These are phyloP conservation scores for Globisporangium rhizosaccharum DNA, from an alignment of 352 stramenopile species.

Conservation along the genomic window DNA sequence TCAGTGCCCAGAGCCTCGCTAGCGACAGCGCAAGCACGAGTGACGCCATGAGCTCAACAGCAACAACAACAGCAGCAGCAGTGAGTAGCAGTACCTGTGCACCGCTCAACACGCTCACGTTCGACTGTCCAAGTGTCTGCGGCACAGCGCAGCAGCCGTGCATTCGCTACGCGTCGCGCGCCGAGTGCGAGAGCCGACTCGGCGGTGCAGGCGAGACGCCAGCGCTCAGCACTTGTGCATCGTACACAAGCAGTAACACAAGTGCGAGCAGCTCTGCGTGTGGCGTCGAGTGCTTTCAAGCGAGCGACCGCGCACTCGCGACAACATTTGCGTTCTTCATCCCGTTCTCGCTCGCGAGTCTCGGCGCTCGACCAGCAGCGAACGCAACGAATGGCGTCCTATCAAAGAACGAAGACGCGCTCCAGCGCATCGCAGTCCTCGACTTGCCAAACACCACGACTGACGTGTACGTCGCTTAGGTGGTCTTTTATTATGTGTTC, in stretches of 20 bases:
- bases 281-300: constrained; percentile 13
- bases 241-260: neutral
- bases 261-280: constrained; percentile 2
- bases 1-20: neutral
- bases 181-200: neutral
- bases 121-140: constrained; percentile 7
- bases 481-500: no score
- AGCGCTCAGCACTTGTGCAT: constrained; percentile 7
- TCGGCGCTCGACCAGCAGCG: constrained; percentile 1
- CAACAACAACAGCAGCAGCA: no score
- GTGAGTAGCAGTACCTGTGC: neutral
- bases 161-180: constrained; percentile 10
- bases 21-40: neutral
- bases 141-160: constrained; percentile 1
- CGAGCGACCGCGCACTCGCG: neutral
- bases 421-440: constrained; percentile 8
- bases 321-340: constrained; percentile 14
- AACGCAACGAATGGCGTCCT: constrained; percentile 8
- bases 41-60: neutral
- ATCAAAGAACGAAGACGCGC: constrained; percentile 14
- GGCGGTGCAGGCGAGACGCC: constrained; percentile 4
- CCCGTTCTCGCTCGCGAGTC: constrained; percentile 8
- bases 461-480: neutral
- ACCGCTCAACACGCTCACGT: constrained; percentile 13
- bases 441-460: constrained; percentile 6